Base-by-base conservation (phyloP, 192 early-diverging fungal genomes). In the Coemansia sp. region DNA sequence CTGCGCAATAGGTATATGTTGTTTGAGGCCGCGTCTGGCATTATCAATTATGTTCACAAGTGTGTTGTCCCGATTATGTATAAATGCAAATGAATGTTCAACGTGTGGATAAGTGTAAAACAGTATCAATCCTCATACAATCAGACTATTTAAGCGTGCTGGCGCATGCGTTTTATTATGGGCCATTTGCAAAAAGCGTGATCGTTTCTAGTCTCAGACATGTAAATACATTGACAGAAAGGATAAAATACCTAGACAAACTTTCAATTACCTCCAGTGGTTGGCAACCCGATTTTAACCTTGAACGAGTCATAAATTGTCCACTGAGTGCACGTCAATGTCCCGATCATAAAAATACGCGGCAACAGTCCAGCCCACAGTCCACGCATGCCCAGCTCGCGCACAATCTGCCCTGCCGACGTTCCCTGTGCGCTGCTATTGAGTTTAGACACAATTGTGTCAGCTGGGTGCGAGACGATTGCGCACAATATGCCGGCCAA, bases 331-430 rank as follows among this genome's bases (percentile, higher is more conserved):
- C 83, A 88, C 62, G 90, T 94, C 57, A 94, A 73, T 47, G 90
- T 89, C 66, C 92, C 92, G 59, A 94, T 87, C 92, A 94, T 94
- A 27, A 92, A 67, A 58, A 92, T 88, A 78, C 92, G 89, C 38
- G 90, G 83, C 22, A 86, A 82, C 41, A 94, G 76, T 37, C 92
- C 92, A 66, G 84, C 84, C 86, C 88, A 90, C 20, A 87, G 54
- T n/a, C 87, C 85, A 3, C 49, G 59, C 35, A 82, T 61, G 13
- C 87, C 87, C 13, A 88, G 72, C 12, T 84, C 82, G 29, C 76
- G 78, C 9, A 74, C 19, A 22, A 84, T 64, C 4, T 27, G 29
- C 38, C 24, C 52, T 29, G 35, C 48, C 12, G 52, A 61, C 51
- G 58, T 62, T 11, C 51, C 61, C 64, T 68, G 65, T 52, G 65